Base-by-base conservation (phyloP, 768 basidiomycete species). In the Lactarius trivialis region DNA sequence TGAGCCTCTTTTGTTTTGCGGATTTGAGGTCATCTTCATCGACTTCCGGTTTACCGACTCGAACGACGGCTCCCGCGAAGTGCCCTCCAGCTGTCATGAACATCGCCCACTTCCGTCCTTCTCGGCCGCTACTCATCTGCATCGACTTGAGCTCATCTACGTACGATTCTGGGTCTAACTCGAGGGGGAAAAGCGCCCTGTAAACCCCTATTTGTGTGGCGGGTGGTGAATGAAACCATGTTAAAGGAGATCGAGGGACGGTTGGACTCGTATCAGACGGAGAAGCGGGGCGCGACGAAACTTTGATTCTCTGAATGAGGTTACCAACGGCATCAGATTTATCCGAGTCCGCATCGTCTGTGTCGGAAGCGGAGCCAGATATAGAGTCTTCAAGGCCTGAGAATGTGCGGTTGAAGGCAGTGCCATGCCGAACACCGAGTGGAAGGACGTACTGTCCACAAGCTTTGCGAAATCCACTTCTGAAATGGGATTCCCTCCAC, bases 11-110 rank as follows among this genome's bases (percentile, higher is more conserved):
- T 72, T 62, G 74, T 73, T 64, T 77, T 72, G 56, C 73, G 68
- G 30, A 61, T 43, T 56, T 65, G 8, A 67, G 48, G 21, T 74
- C 74, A 4, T 83, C 82, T 7, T 79, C 78, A 19, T 71, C 71
- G 2, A 61, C 68, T 17, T 76, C 76, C 60, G 80, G 63, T 63
- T 77, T 74, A 73, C 85, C 83, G 30, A 93, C 89, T 36, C 85
- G 79, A 14, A 86, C 85, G 36, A 99, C 79, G 60, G 93, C 88
- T 28, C 96, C 97, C 15, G 97, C 97, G 75, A 99, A 98, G 73
- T 99, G 97, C 12, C 97, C 97, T 24, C 97, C 95, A 0, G 97
- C 97, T 43, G 89, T 85, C 93, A 98, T 97, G 69, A 99, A 89
- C 81, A 98, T 74, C 0, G 93, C 91, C 90, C 95, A 96, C 62